Base-by-base conservation (phyloP, 1,284 basidiomycete genomes). In the Leucoagaricus sp. region DNA sequence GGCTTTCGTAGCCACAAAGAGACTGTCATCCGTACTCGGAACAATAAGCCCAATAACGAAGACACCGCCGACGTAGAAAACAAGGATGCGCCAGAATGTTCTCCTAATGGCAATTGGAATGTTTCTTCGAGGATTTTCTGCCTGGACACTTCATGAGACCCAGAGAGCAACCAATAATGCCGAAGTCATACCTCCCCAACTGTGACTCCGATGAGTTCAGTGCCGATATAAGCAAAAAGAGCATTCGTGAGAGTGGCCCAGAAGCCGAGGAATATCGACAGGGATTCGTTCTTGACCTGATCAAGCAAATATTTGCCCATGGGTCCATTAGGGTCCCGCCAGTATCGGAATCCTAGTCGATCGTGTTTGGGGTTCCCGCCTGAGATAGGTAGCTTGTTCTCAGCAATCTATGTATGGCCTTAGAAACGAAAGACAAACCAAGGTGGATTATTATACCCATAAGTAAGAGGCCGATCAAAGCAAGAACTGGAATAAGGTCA, bases 61-160 rank as follows among this genome's bases (percentile, higher is more conserved):
- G 17, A 84, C 84, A 33, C 80, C 82, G 23, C 83, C 80, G 33
- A 87, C 76, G 63, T 92, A 93, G 79, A 93, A 93, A 51, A 92
- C 60, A 38, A 78, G 61, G 53, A 77, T 79, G 53, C 79, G 75
- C 60, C 72, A 77, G 63, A 81, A 83, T 26, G 78, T 82, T 56
- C 75, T 68, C 52, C 72, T 67, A 33, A 81, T 78, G 26, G 79
- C 81, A 58, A 73, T 73, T 2, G 78, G 78, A 41, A 79, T 79
- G 33, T 76, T 78, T 47, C 69, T 70, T 52, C 77, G 70, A 15
- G 77, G 78, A 61, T 80, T 77, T 60, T 80, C 72, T 19, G 76
- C 75, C 68, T 74, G 34, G 36, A 47, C 15, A 41, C 40, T 15
- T 17, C 26, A n/a, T 63, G n/a, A 59, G 23, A 12, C 38, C 45